Evolutionary conservation across 2,329 filamentous ascomycete species (phyloP).

Genomic region (Pseudogymnoascus sp.): DNA sequence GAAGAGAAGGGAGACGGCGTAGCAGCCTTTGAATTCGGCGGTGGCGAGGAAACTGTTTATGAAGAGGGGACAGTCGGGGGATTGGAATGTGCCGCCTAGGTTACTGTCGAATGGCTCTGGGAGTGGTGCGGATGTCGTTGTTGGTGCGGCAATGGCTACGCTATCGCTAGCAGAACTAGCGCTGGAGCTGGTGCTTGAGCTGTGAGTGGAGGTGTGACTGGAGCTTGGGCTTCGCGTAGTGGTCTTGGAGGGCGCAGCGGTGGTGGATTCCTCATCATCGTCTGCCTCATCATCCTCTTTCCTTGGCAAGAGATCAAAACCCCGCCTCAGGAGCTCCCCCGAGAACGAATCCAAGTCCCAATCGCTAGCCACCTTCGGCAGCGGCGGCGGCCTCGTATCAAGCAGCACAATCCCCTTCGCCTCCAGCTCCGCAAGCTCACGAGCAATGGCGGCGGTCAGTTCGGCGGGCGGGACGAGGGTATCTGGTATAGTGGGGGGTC

Average conservation of each 20-base stretch:
- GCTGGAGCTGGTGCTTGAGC: not conserved
- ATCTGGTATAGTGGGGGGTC: not conserved
- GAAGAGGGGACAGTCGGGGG: conserved; percentile 24
- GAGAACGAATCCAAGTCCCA: not conserved
- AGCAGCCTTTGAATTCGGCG: conserved; percentile 46
- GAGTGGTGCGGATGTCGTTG: conserved; percentile 35
- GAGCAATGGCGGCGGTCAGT: not conserved
- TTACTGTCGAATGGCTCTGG: conserved; percentile 63
- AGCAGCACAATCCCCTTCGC: not conserved
- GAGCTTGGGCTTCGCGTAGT: conserved; percentile 27
- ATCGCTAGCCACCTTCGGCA: not conserved
- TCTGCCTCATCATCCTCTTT: not conserved
- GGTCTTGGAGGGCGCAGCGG: not conserved
- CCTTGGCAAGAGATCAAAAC: not conserved
- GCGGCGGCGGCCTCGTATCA: not conserved
- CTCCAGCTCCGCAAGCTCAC: not conserved
- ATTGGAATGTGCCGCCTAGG: conserved; percentile 55
- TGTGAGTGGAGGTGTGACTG: conserved; percentile 10
- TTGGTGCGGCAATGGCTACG: conserved; percentile 18
- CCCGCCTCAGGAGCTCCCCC: not conserved
- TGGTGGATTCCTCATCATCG: not conserved
- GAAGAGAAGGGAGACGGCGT: conserved; percentile 77
- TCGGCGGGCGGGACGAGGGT: not conserved
- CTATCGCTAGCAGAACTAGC: not conserved
- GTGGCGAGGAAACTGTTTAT: conserved; percentile 26